Base-by-base conservation (phyloP, 768 basidiomycete species). In the Mrakia gelida region DNA sequence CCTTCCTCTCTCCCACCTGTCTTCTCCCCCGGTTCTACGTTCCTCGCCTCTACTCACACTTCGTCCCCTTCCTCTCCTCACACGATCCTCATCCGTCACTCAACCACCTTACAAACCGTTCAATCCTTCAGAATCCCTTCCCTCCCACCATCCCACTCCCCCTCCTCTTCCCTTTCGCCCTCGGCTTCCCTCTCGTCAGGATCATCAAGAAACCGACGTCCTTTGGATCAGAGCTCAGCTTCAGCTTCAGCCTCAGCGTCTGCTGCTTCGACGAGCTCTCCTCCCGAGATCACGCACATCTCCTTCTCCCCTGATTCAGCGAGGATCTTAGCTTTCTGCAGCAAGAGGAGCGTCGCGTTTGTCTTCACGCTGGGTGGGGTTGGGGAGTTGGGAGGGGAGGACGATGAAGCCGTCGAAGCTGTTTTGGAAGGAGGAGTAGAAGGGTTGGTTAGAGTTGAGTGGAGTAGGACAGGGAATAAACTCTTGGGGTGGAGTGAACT, bases 401-500 rank as follows among this genome's bases (percentile, higher is more conserved):
- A 94, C 81, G 86, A 88, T 10, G 78, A 80, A 43, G 71, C 75
- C 21, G 92, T 93, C 91, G 87, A 85, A 71, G 91, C 92, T 5
- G 88, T 89, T 54, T 91, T 94, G 79, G 91, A 94, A 80, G 87
- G 91, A 10, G 93, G 92, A 38, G 88, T 90, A 34, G 95, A 96
- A 86, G 91, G 95, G 16, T 88, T 97, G 71, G 88, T 90, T 28
- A 92, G 89, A 82, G 92, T 91, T 26, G 93, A 95, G 82, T 98
- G 95, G 95, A 92, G 92, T 0, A 92, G 91, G 3, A 92, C 92
- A 18, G 70, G 76, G 34, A 77, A 77, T 23, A 88, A 92, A 23
- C 86, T 97, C 7, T 85, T 97, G 43, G 95, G 92, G 82, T 98
- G 95, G 84, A 95, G 93, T 5, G 92, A 95, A 81, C 93, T 93